Evolutionary conservation across 1,284 basidiomycete species (phyloP).

Genomic region (Mycocalia duriaeana): DNA sequence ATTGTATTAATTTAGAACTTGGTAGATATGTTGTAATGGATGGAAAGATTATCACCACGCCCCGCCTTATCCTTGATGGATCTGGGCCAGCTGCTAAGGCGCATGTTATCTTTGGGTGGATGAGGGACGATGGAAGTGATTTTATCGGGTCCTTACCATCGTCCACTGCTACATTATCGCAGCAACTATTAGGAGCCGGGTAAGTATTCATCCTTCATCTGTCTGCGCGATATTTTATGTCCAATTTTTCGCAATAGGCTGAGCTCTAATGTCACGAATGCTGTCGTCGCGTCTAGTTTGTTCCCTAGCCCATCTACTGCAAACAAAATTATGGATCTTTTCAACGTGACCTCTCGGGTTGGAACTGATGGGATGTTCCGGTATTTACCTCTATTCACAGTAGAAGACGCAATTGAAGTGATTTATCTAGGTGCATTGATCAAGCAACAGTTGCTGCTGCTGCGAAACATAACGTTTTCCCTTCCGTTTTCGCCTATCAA

Average conservation of each 20-base stretch:
- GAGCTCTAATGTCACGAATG: conserved; percentile 10
- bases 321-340: conserved; percentile 18
- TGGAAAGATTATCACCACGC: conserved; percentile 35
- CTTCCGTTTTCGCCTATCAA: conserved; percentile 24
- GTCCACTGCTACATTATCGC: conserved; percentile 12
- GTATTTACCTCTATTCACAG: conserved; percentile 10
- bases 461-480: conserved; percentile 20
- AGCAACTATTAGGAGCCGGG: conserved; percentile 18
- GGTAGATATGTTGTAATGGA: conserved; percentile 40
- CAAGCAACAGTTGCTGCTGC: conserved; percentile 25
- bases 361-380: conserved; percentile 25
- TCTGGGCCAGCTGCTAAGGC: conserved; percentile 34
- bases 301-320: conserved; percentile 20
- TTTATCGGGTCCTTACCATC: conserved; percentile 25
- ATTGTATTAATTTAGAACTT: too few species aligned
- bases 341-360: conserved; percentile 23
- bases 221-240: background rate
- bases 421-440: conserved; percentile 20
- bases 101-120: conserved; percentile 44
- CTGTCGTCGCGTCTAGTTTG: conserved; percentile 15
- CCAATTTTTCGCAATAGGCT: conserved; percentile 3
- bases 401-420: background rate
- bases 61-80: conserved; percentile 35
- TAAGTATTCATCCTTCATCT: conserved; percentile 9
- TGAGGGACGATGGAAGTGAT: conserved; percentile 34